Evolutionary conservation across 371 early-diverging fungal species (phyloP).

Genomic region (Syncephalis plumigaleata): DNA sequence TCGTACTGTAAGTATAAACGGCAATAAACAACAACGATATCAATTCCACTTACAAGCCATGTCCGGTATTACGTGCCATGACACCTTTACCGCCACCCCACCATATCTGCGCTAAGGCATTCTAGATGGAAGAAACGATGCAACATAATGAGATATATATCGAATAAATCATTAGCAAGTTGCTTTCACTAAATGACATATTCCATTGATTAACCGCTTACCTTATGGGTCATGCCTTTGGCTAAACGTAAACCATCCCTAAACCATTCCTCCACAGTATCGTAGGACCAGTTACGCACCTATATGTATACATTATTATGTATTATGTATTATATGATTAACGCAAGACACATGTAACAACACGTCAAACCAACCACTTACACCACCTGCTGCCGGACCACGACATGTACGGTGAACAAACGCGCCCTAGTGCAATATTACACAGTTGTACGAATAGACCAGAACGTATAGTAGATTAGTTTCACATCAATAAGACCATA

Average conservation of each 20-base stretch:
- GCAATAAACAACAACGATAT: too few species aligned
- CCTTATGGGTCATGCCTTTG: constrained; percentile 19
- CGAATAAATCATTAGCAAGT: too few species aligned
- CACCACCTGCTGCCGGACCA: constrained; percentile 17
- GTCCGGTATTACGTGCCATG: constrained; percentile 17
- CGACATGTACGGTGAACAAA: constrained; percentile 15
- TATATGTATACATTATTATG: too few species aligned
- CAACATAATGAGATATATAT: too few species aligned
- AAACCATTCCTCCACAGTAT: constrained; percentile 10
- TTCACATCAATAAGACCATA: background rate
- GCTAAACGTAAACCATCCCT: constrained; percentile 17
- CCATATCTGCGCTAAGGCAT: constrained; percentile 4
- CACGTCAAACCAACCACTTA: too few species aligned
- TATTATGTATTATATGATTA: too few species aligned
- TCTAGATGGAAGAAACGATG: too few species aligned
- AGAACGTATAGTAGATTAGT: background rate
- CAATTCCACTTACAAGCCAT: constrained; percentile 8
- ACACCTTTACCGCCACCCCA: constrained; percentile 24
- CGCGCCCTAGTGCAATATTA: constrained; percentile 8
- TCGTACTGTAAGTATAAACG: too few species aligned
- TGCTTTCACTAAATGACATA: too few species aligned
- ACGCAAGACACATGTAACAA: too few species aligned
- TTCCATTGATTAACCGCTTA: too few species aligned
- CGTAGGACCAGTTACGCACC: constrained; percentile 16
- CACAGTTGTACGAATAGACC: background rate